Evolutionary conservation across 495 filamentous ascomycete genomes (phyloP).

Genomic region (Hypoxylon lenormandii): DNA sequence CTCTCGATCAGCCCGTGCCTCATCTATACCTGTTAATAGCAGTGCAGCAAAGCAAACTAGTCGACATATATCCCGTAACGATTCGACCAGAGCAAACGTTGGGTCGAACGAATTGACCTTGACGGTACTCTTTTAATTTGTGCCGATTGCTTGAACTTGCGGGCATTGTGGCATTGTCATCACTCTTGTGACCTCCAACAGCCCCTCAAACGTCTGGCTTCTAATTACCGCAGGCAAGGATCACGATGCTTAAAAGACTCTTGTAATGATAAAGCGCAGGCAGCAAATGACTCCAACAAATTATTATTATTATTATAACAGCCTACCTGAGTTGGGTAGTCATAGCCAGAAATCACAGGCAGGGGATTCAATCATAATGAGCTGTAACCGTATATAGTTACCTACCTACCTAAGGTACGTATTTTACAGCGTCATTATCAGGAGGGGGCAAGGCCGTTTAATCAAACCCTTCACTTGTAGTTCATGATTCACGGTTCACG

Average conservation of each 20-base stretch:
- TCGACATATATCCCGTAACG: conserved; percentile 13
- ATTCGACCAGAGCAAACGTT: conserved; percentile 36
- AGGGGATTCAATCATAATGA: neutral
- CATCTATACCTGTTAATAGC: neutral
- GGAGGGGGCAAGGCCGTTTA: conserved; percentile 2
- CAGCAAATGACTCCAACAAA: conserved; percentile 32
- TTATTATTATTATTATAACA: conserved; percentile 11
- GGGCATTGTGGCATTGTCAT: conserved; percentile 42
- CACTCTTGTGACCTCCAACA: conserved; percentile 33
- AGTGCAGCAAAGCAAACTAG: conserved; percentile 20
- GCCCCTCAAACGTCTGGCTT: conserved; percentile 26
- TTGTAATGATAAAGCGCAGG: conserved; percentile 12
- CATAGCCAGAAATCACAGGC: neutral
- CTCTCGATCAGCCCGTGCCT: conserved; percentile 2
- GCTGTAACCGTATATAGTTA: too few species aligned
- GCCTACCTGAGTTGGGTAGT: conserved; percentile 14
- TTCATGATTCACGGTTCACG: conserved; percentile 1
- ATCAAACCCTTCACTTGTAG: conserved; percentile 4
- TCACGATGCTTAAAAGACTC: conserved; percentile 31
- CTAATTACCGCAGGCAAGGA: conserved; percentile 37
- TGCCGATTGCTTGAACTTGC: conserved; percentile 25
- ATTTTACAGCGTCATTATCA: conserved; percentile 11
- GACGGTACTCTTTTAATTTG: conserved; percentile 13
- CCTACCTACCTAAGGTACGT: too few species aligned
- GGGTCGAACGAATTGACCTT: conserved; percentile 32